phyloP scores from a whole-genome alignment of 106 monocot genomes.

The Dendrobium nobile region DNA sequence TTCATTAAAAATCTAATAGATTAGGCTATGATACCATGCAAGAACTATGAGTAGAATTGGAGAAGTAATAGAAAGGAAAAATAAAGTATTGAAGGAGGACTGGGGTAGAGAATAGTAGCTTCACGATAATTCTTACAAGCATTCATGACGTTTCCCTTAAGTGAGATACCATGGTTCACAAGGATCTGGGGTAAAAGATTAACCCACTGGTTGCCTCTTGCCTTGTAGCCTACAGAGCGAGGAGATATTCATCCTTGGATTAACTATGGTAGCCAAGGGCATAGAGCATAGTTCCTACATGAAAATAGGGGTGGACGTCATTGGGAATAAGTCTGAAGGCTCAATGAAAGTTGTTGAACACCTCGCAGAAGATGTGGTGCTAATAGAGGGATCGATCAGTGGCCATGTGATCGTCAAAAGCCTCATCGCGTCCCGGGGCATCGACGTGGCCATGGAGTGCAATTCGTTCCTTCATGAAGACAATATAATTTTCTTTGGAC shows the following conservation, averaged over 20 bases:
- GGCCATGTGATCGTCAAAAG: conserved; percentile 89
- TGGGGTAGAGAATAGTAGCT: conserved; percentile 76
- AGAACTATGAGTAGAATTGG: no score
- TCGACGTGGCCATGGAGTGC: conserved; percentile 59
- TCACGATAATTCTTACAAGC: conserved; percentile 96
- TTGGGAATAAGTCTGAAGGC: conserved; percentile 83
- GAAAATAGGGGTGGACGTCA: conserved; percentile 77
- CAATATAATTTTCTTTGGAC: conserved; percentile 42
- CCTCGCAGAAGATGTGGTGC: conserved; percentile 63
- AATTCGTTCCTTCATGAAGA: conserved; percentile 58
- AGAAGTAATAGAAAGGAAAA: no score
- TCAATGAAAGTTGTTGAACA: conserved; percentile 60
- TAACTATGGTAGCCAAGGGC: conserved; percentile 66
- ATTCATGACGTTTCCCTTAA: conserved; percentile 85
- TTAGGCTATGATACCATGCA: no score
- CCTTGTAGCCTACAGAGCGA: conserved; percentile 91
- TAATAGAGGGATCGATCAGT: conserved; percentile 68
- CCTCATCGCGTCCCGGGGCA: conserved; percentile 55
- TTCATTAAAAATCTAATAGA: no score
- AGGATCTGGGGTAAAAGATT: conserved; percentile 86
- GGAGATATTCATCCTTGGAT: conserved; percentile 86
- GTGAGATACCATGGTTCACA: conserved; percentile 75
- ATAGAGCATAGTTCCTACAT: conserved; percentile 66
- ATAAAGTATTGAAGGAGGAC: neutral
- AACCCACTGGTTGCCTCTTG: conserved; percentile 70